These are phyloP conservation scores for Yarrowia yakushimensis DNA, from an alignment of 805 yeast genomes.

Conservation along the genomic window DNA sequence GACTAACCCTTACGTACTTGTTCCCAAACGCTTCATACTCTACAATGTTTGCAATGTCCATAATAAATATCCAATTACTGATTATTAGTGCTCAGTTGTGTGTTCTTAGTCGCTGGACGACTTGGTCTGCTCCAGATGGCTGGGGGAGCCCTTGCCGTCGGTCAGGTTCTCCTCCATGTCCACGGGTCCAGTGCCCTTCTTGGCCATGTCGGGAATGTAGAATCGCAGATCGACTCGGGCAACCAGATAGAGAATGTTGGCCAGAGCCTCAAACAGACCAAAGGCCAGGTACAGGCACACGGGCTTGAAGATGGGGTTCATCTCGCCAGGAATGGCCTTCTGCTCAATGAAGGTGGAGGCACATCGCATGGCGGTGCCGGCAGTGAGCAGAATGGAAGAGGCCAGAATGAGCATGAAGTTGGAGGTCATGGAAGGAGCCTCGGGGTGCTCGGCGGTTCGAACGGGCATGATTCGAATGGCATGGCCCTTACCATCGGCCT, in stretches of 20 bases:
- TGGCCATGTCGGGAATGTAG: conserved; percentile 67
- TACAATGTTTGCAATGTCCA: too few species aligned
- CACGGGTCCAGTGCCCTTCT: conserved; percentile 59
- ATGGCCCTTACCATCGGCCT: conserved; percentile 38
- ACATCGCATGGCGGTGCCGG: conserved; percentile 37
- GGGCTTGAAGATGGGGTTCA: conserved; percentile 43
- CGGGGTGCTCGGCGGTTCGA: conserved; percentile 36
- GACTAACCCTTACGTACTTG: too few species aligned
- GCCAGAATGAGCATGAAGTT: conserved; percentile 42
- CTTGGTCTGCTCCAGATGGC: conserved; percentile 15
- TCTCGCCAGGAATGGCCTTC: conserved; percentile 29
- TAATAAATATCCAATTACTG: neutral
- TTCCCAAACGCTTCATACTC: too few species aligned
- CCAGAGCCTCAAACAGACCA: conserved; percentile 62
- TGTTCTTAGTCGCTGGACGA: neutral
- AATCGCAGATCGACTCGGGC: conserved; percentile 73
- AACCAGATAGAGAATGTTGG: conserved; percentile 53
- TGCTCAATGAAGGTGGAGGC: conserved; percentile 35
- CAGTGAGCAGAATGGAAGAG: conserved; percentile 30
- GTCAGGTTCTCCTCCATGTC: conserved; percentile 10
- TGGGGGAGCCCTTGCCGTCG: conserved; percentile 2
- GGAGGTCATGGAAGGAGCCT: conserved; percentile 37
- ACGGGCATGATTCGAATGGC: conserved; percentile 59
- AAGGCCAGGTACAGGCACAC: conserved; percentile 64
- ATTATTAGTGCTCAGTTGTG: neutral